These are phyloP conservation scores for Venturia effusa DNA, from an alignment of 2,329 filamentous ascomycete genomes.

Conservation along the genomic window DNA sequence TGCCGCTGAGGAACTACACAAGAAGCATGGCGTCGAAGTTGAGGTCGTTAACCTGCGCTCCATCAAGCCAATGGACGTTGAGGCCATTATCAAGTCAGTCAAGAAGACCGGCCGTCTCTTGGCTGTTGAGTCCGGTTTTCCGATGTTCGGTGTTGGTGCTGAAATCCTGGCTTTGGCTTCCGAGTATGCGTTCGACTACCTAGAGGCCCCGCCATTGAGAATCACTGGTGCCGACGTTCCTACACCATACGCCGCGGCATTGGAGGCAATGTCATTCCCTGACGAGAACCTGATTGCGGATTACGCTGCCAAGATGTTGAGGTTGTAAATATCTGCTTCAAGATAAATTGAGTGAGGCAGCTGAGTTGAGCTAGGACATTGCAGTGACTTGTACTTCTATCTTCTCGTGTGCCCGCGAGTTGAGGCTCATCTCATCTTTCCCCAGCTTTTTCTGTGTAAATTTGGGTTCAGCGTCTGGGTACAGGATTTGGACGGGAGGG, in stretches of 20 bases:
- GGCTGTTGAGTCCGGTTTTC: conserved; percentile 90
- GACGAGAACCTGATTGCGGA: conserved; percentile 77
- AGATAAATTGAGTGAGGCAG: not conserved
- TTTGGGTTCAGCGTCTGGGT: not conserved
- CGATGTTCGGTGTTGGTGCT: conserved; percentile 81
- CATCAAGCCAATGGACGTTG: conserved; percentile 90
- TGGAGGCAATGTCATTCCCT: conserved; percentile 95
- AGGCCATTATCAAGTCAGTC: conserved; percentile 89
- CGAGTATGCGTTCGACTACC: conserved; percentile 98
- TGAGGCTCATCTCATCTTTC: not conserved
- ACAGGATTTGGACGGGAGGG: not conserved
- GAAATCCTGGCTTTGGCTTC: conserved; percentile 91
- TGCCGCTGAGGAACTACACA: conserved; percentile 84
- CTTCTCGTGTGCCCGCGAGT: not conserved
- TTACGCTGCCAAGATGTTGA: conserved; percentile 81
- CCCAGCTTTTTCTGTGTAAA: not conserved
- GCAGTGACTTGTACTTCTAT: conserved; percentile 2
- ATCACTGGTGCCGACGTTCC: conserved; percentile 96
- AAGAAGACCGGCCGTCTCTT: conserved; percentile 97
- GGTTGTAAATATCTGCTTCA: conserved; percentile 42
- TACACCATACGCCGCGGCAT: conserved; percentile 83
- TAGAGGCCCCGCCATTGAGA: conserved; percentile 84
- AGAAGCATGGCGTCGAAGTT: conserved; percentile 89
- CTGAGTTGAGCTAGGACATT: not conserved
- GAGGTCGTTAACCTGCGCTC: conserved; percentile 98